Evolutionary conservation across 2,329 filamentous ascomycete genomes (phyloP), one percentile per base, ranked within the genome.

Genomic region (Exophiala viscosa): DNA sequence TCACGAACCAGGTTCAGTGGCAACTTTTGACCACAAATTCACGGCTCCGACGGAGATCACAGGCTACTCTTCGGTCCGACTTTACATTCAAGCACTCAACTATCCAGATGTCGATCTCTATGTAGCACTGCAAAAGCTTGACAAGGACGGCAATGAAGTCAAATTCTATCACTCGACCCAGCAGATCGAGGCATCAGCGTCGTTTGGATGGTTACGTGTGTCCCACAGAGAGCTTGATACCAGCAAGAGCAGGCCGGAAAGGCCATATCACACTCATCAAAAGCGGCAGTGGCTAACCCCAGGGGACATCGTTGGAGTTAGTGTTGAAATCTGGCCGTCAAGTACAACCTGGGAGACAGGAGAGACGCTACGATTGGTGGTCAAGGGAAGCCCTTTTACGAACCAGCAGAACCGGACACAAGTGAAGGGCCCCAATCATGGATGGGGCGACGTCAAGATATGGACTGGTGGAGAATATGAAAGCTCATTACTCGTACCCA

Each of bases 181-280:
- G 28, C 33, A 34, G 11, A 13, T 41, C 36, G 46, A 49, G 36
- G 46, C 46, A 4, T 31, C 46, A 34, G 46, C 46, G 36, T 31
- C 38, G 18, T 38, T 41, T 18, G 46, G 46, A 18, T 49, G 46
- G 46, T 23, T 47, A n/a, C 45, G 45, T 47, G 32, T 47, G n/a
- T 47, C 45, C 9, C 45, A 47, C 45, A 13, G 45, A 39, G 45
- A 47, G 39, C 45, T 38, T 15, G 45, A 47, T 20, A 11, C 23
- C 13, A n/a, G 11, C 15, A 32, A 34, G 10, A 47, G 45, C 45
- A 47, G 32, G 18, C 32, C 45, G 7, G 45, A 47, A 6, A 13
- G 45, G 20, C 32, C 45, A 23, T 47, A 47, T 20, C 45, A 47
- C 39, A 47, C 28, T 20, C 45, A 47, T 13, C 45, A 47, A 20